Conservation (phyloP, 2,329 filamentous ascomycete species). For the Parascedosporium putredinis region DNA sequence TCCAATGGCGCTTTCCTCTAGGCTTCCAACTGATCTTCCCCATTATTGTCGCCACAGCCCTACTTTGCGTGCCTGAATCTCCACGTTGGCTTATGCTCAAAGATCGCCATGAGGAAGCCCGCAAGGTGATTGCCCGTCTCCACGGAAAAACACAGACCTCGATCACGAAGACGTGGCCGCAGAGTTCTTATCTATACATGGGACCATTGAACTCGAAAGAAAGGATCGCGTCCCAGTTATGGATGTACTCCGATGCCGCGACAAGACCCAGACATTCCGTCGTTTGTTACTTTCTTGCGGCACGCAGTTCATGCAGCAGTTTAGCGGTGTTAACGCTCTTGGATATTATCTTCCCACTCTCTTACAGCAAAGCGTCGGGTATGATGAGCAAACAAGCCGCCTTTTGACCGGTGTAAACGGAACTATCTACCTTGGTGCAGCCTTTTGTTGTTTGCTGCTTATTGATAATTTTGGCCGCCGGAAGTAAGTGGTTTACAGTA, state of each 20-base stretch:
- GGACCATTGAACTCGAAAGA: conserved; percentile 24
- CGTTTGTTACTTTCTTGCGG: conserved; percentile 30
- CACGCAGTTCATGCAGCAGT: conserved; percentile 35
- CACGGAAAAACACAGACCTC: conserved; percentile 9
- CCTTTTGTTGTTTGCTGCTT: conserved; percentile 25
- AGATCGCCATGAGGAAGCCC: conserved; percentile 26
- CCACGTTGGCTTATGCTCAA: conserved; percentile 24
- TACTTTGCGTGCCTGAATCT: conserved; percentile 20
- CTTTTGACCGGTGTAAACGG: conserved; percentile 43
- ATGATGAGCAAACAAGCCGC: conserved; percentile 38
- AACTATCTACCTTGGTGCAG: conserved; percentile 26
- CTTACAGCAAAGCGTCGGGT: conserved; percentile 43
- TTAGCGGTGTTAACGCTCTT: conserved; percentile 31
- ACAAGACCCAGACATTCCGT: conserved; percentile 26
- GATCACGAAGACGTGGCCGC: conserved; percentile 18
- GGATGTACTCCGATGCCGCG: conserved; percentile 25
- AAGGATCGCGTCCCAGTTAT: conserved; percentile 20
- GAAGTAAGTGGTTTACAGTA: conserved; percentile 18
- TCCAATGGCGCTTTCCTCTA: conserved; percentile 27
- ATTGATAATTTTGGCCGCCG: conserved; percentile 29
- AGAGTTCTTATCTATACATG: conserved; percentile 26
- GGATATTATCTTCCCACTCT: conserved; percentile 42
- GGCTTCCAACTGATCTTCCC: conserved; percentile 28
- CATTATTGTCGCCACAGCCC: conserved; percentile 20
- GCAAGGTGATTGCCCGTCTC: conserved; percentile 4